Base-by-base conservation (phyloP, 148 eudicot species). In the Dianthus caryophyllus region DNA sequence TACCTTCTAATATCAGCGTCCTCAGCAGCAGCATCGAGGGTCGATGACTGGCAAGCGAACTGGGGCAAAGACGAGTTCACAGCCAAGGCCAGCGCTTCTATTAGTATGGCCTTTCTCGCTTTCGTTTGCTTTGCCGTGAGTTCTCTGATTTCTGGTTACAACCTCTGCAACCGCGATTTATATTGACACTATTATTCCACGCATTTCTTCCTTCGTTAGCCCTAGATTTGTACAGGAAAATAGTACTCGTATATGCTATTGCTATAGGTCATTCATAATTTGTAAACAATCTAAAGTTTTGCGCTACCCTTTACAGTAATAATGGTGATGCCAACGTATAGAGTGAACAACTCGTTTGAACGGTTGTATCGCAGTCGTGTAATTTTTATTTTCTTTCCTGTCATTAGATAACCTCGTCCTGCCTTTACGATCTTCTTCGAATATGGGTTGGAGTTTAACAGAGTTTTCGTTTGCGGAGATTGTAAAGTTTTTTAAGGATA, bases 51-150 rank as follows among this genome's bases (percentile, higher is more conserved):
- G 98, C 79, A 78, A 64, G 66, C 79, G 8, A 94, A 90, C 60
- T 94, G 98, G 98, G 98, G 98, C 15, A 90, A 82, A 75, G 98
- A 94, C 38, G 83, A 82, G 67, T 94, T 94, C 73, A 90, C 98
- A 26, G 71, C 68, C 49, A 84, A 82, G 85, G 89, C 93, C 3
- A 86, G 74, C 72, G 98, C 92, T 15, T 88, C 98, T 4, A 67
- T 94, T 21, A 79, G 81, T 26, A 80, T 94, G 90, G 88, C 98
- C 5, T 94, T 90, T 71, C 61, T 94, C 5, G 97, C 97, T 27
- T 94, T 94, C 75, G 21, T 73, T 10, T 83, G 87, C 54, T 90
- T 88, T 63, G 96, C 98, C 46, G 36, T 80, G 27, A 94, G 97
- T 81, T 90, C 97, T 48, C 82, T 94, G 65, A 80, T 94, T 66